phyloP scores from a whole-genome alignment of 306 rosid genomes.

The Ziziphus jujuba region DNA sequence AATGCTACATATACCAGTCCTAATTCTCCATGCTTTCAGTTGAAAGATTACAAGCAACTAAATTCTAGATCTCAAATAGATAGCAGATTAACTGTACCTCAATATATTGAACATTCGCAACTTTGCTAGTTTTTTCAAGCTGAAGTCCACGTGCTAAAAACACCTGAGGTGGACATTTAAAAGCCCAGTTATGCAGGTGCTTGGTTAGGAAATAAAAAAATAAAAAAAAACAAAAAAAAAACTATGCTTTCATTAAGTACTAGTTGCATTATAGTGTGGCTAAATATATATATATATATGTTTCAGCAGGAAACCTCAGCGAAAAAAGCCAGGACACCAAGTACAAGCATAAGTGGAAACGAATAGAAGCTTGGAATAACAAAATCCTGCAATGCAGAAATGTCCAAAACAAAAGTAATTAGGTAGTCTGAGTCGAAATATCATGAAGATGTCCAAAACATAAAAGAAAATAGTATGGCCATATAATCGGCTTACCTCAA shows the following conservation, averaged over 20 bases:
- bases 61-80: neutral
- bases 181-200: neutral
- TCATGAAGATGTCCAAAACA: neutral
- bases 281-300: neutral
- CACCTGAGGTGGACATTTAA: constrained; percentile 37
- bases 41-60: too few species aligned
- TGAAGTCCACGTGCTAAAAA: constrained; percentile 78
- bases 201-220: neutral
- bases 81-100: constrained; percentile 43
- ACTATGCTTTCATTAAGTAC: neutral
- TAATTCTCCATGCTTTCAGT: too few species aligned
- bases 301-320: constrained; percentile 64
- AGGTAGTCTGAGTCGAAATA: neutral
- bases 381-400: constrained; percentile 50
- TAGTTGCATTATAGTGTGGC: neutral
- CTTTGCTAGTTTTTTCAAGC: constrained; percentile 80
- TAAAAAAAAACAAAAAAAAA: too few species aligned
- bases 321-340: constrained; percentile 62
- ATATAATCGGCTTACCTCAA: constrained; percentile 51
- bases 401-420: neutral
- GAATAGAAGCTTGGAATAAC: constrained; percentile 59
- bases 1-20: too few species aligned
- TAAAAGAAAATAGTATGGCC: constrained; percentile 1
- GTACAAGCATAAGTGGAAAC: constrained; percentile 50
- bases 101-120: constrained; percentile 51